These are phyloP conservation scores for Pholiota microspora DNA, from an alignment of 768 basidiomycete species.

Conservation along the genomic window DNA sequence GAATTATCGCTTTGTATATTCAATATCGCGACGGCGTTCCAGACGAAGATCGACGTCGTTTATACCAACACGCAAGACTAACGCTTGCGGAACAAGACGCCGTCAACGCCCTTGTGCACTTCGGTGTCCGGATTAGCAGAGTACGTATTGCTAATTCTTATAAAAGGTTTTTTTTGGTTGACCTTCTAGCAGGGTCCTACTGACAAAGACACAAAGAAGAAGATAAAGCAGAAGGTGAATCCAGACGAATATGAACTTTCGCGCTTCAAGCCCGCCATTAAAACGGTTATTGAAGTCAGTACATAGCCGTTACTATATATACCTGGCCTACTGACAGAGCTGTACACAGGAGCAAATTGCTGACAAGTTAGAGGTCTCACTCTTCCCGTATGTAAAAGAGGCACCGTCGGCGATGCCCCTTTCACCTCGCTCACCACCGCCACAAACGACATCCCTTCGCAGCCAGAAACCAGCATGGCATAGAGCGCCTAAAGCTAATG, in stretches of 20 bases:
- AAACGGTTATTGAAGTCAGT: constrained; percentile 77
- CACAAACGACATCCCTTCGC: constrained; percentile 73
- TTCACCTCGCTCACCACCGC: constrained; percentile 46
- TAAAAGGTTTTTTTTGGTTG: not conserved
- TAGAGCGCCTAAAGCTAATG: constrained; percentile 57
- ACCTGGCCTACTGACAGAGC: not conserved
- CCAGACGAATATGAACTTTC: constrained; percentile 96
- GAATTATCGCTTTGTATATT: constrained; percentile 94
- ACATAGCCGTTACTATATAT: not conserved
- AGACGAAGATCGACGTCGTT: constrained; percentile 91
- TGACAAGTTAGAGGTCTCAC: constrained; percentile 69
- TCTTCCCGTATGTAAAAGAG: constrained; percentile 92
- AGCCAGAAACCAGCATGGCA: constrained; percentile 92
- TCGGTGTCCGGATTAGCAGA: constrained; percentile 83
- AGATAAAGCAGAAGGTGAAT: constrained; percentile 70
- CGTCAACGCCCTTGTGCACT: constrained; percentile 77
- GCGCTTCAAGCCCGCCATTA: constrained; percentile 83
- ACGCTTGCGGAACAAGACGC: constrained; percentile 90
- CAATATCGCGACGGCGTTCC: constrained; percentile 95
- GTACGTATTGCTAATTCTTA: constrained; percentile 39
- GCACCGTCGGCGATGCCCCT: constrained; percentile 53
- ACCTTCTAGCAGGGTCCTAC: constrained; percentile 50
- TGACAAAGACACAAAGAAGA: constrained; percentile 80
- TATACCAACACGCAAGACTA: constrained; percentile 94
- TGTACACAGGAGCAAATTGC: constrained; percentile 71